phyloP scores from a whole-genome alignment of 2,329 filamentous ascomycete genomes.

The Aureobasidium sp. region DNA sequence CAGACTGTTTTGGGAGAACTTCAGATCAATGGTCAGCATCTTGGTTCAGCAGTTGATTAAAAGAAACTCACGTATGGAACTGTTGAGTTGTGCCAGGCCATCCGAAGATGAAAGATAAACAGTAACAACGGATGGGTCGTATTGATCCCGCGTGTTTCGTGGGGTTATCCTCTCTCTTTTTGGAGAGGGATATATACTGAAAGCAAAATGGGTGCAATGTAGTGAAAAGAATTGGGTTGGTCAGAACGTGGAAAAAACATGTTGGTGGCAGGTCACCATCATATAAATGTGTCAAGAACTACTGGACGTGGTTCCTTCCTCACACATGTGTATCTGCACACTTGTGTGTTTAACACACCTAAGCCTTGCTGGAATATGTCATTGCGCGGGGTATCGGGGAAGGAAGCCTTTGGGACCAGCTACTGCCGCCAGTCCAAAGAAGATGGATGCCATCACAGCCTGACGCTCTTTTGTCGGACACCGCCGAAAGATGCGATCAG shows the following conservation, averaged over 20 bases:
- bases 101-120: not conserved
- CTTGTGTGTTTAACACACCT: not conserved
- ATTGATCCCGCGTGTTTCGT: not conserved
- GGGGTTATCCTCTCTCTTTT: not conserved
- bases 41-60: not conserved
- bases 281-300: not conserved
- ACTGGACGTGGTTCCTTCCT: not conserved
- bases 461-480: not conserved
- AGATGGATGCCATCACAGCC: not conserved
- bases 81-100: not conserved
- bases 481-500: not conserved
- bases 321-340: not conserved
- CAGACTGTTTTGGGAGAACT: not conserved
- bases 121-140: not conserved
- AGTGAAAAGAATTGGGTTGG: not conserved
- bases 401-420: not conserved
- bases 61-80: not conserved
- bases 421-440: not conserved
- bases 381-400: not conserved
- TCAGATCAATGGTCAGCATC: not conserved
- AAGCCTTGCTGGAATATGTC: slow-evolving; percentile 6
- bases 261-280: not conserved
- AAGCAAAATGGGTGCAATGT: not conserved
- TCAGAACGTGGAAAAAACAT: not conserved
- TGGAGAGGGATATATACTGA: not conserved